These are phyloP conservation scores for Aureobasidium uvarum DNA, from an alignment of 2,329 filamentous ascomycete genomes.

Conservation along the genomic window DNA sequence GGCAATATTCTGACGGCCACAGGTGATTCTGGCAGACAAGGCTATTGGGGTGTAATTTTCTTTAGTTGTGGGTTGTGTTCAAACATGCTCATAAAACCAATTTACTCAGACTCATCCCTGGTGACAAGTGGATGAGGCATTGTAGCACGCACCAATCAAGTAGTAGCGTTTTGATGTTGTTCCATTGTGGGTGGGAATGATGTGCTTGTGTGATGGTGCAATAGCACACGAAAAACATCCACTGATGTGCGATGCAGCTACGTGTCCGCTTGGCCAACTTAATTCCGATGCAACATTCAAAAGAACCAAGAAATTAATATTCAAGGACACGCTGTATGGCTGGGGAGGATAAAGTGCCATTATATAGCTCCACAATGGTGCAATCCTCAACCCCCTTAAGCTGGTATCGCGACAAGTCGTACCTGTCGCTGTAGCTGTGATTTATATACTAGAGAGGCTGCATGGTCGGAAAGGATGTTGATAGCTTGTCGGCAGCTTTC, in stretches of 20 bases:
- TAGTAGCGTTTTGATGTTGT: neutral
- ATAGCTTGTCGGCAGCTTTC: neutral
- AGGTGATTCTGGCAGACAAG: too few species aligned
- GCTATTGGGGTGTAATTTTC: too few species aligned
- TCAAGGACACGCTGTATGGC: neutral
- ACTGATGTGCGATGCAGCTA: neutral
- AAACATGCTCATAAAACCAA: neutral
- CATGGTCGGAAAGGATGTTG: too few species aligned
- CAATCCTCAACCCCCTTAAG: neutral
- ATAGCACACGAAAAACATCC: constrained; percentile 8
- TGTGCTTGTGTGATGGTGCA: constrained; percentile 1
- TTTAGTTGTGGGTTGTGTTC: neutral
- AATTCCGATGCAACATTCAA: neutral
- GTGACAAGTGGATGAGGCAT: neutral
- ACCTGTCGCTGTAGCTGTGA: neutral
- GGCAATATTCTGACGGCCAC: too few species aligned
- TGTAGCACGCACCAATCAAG: neutral
- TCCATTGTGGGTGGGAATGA: neutral
- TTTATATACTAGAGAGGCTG: neutral
- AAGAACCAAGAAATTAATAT: neutral
- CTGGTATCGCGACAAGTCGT: neutral
- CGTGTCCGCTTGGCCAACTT: constrained; percentile 1
- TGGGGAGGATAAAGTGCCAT: neutral
- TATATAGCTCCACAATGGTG: constrained; percentile 8
- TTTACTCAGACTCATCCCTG: neutral